phyloP scores from a whole-genome alignment of 2,329 filamentous ascomycete species.

The Neofusicoccum kwambonambiense region DNA sequence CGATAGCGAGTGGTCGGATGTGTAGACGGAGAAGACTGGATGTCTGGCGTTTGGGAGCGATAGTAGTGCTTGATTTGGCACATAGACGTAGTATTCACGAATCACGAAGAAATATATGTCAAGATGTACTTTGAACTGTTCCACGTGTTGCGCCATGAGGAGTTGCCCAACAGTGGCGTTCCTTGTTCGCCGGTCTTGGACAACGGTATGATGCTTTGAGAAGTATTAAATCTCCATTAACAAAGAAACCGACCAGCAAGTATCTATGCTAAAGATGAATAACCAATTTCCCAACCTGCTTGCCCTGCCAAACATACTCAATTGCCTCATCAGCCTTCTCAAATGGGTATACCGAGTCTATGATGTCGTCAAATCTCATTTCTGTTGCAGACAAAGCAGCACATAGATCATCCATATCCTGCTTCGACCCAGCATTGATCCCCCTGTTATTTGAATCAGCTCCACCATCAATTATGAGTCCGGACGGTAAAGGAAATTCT shows the following conservation, averaged over 20 bases:
- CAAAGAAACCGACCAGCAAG: neutral
- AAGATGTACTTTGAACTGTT: too few relatives aligned
- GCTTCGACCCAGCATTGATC: conserved; percentile 3
- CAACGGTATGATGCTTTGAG: too few relatives aligned
- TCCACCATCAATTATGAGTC: neutral
- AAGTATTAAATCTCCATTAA: neutral
- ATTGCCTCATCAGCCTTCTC: neutral
- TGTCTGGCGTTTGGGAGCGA: too few relatives aligned
- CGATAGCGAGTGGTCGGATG: too few relatives aligned
- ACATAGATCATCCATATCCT: neutral
- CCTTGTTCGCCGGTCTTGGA: too few relatives aligned
- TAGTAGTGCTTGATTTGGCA: too few relatives aligned
- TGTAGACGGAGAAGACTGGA: too few relatives aligned
- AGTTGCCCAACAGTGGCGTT: too few relatives aligned
- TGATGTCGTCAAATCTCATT: neutral
- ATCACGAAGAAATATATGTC: too few relatives aligned
- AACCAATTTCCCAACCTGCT: neutral
- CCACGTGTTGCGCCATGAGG: too few relatives aligned
- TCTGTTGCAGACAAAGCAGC: neutral
- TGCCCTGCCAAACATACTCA: neutral
- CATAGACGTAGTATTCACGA: too few relatives aligned
- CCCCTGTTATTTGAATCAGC: neutral
- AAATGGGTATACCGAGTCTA: neutral
- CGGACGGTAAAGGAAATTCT: neutral
- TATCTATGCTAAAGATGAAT: neutral